Evolutionary conservation across 139 green algal species (phyloP).

Genomic region (Dunaliella sp.): DNA sequence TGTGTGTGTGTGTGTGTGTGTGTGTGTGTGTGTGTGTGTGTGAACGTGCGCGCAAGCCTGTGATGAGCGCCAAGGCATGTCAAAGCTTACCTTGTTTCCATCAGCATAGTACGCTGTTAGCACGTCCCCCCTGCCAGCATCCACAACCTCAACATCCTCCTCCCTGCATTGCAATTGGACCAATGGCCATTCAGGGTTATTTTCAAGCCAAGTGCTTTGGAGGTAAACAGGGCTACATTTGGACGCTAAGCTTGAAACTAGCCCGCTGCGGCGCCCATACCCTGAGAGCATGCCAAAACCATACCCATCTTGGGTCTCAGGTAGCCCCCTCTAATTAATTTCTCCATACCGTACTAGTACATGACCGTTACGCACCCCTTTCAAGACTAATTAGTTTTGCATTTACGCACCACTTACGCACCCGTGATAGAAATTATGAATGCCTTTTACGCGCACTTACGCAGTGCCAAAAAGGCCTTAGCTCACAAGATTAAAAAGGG

Average conservation of each 20-base stretch:
- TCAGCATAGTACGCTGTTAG: slow-evolving; percentile 67
- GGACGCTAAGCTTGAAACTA: not conserved
- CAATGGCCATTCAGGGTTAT: too few relatives aligned
- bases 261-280: not conserved
- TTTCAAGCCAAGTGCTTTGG: too few relatives aligned
- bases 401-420: too few relatives aligned
- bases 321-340: not conserved
- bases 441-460: too few relatives aligned
- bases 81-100: slow-evolving; percentile 28
- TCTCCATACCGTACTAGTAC: not conserved
- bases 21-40: slow-evolving; percentile 8
- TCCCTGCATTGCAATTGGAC: slow-evolving; percentile 26
- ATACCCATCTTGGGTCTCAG: not conserved
- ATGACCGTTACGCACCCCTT: too few relatives aligned
- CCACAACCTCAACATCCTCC: slow-evolving; percentile 62
- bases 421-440: too few relatives aligned
- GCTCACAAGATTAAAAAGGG: too few relatives aligned
- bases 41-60: not conserved
- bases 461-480: too few relatives aligned
- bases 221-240: not conserved
- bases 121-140: slow-evolving; percentile 44
- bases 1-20: not conserved
- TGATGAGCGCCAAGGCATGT: not conserved
- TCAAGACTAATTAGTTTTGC: too few relatives aligned
- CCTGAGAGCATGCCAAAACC: not conserved